phyloP scores from a whole-genome alignment of 441 rosid genomes.

The Daphne laureola region DNA sequence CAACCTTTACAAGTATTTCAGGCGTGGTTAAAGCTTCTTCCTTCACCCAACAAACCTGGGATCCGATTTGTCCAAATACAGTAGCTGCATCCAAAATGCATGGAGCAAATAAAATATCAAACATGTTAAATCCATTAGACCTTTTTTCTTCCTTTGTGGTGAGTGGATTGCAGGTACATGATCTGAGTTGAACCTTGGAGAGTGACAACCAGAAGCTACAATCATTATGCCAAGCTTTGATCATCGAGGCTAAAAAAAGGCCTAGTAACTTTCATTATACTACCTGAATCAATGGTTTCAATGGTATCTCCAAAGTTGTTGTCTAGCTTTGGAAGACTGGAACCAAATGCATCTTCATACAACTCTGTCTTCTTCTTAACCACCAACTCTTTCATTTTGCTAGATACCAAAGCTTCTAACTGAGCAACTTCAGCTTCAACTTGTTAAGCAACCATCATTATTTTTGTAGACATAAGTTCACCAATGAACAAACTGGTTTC shows the following conservation, averaged over 20 bases:
- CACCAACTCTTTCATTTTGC: slow-evolving; percentile 89
- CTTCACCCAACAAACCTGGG: slow-evolving; percentile 59
- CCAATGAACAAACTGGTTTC: too few species aligned
- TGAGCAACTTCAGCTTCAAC: slow-evolving; percentile 69
- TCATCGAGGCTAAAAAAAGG: too few species aligned
- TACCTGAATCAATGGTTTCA: slow-evolving; percentile 63
- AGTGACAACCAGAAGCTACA: too few species aligned
- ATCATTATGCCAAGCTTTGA: too few species aligned
- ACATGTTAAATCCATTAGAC: too few species aligned
- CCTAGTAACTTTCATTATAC: too few species aligned
- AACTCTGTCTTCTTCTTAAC: slow-evolving; percentile 68
- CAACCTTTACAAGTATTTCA: slow-evolving; percentile 74
- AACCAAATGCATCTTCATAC: slow-evolving; percentile 66
- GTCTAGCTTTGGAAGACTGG: slow-evolving; percentile 33
- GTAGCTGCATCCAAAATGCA: too few species aligned
- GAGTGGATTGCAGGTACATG: too few species aligned
- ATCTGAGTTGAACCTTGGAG: too few species aligned
- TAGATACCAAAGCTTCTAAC: slow-evolving; percentile 65
- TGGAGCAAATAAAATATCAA: too few species aligned
- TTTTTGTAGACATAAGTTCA: too few species aligned
- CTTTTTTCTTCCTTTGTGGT: too few species aligned
- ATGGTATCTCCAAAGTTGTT: slow-evolving; percentile 41
- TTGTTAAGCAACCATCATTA: slow-evolving; percentile 19
- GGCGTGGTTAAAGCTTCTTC: slow-evolving; percentile 78
- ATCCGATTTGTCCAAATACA: not conserved